These are phyloP conservation scores for Madurella fahalii DNA, from an alignment of 2,329 filamentous ascomycete genomes.

Conservation along the genomic window DNA sequence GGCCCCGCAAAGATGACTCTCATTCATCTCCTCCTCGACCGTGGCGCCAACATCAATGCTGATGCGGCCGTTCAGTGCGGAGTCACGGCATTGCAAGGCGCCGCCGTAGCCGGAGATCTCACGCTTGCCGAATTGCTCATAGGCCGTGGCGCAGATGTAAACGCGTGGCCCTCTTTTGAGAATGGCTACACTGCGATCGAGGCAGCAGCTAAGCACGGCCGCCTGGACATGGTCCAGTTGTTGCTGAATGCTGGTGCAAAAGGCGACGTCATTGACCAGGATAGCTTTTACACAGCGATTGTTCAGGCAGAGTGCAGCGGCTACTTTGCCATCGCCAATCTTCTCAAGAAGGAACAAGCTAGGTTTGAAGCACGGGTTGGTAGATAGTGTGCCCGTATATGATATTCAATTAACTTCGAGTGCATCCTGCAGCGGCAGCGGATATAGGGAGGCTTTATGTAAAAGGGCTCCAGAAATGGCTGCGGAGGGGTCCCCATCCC, in stretches of 20 bases:
- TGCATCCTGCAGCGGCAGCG: too few relatives aligned
- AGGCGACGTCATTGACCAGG: background rate
- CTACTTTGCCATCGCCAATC: conserved; percentile 7
- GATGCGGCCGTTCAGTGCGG: background rate
- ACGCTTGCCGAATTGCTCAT: background rate
- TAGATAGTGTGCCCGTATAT: too few relatives aligned
- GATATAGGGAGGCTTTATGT: too few relatives aligned
- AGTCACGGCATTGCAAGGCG: conserved; percentile 8
- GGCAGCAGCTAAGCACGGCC: conserved; percentile 9
- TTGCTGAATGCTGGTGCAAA: conserved; percentile 10
- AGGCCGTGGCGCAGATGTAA: conserved; percentile 1
- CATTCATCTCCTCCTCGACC: conserved; percentile 2
- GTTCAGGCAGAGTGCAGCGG: conserved; percentile 2
- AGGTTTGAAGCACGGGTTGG: too few relatives aligned
- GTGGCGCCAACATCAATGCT: conserved; percentile 9
- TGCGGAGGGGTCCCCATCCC: too few relatives aligned
- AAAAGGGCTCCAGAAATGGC: too few relatives aligned
- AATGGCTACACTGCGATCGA: conserved; percentile 8
- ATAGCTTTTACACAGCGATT: conserved; percentile 6
- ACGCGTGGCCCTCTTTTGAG: conserved; percentile 1
- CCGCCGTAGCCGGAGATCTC: background rate
- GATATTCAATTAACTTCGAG: too few relatives aligned
- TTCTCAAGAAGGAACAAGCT: conserved; percentile 4
- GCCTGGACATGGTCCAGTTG: conserved; percentile 7
- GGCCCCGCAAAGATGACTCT: background rate